Base-by-base conservation (phyloP, 129 eudicot genomes). In the Arctium lappa region DNA sequence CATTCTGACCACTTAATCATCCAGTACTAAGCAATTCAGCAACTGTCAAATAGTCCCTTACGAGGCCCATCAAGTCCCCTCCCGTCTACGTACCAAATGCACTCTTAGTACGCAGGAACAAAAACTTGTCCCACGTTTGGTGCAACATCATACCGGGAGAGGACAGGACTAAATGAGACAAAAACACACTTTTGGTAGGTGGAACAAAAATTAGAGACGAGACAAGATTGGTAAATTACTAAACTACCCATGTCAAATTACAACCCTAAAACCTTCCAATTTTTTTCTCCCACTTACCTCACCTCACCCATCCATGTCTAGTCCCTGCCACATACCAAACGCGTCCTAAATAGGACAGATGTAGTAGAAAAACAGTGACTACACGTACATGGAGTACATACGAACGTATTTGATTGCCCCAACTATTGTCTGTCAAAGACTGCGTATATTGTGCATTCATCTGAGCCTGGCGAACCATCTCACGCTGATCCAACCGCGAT, bases 401-500 rank as follows among this genome's bases (percentile, higher is more conserved):
- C 65, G 92, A 77, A 9, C 94, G 92, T 6, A 92, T 92, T 73
- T 92, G 97, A 85, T 88, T 92, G 75, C 97, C 97, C 87, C 90
- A 90, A 46, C 93, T 90, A 75, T 85, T 92, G 32, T 92, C 97
- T 15, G 94, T 90, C 27, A 92, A 89, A 22, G 94, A 92, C 77
- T 81, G 88, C 4, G 97, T 90, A 60, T 92, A 94, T 77, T 90
- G 94, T 36, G 94, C 86, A 77, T 92, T 90, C 75, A 86, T 87
- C 86, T 88, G 90, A 68, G 97, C 94, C 85, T 88, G 92, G 29
- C 97, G 94, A 68, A 82, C 86, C 87, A 90, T 87, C 87, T 92
- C 97, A 73, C 90, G 94, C 79, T 92, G 94, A 83, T 92, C 94
- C 81, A 92, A 84, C 13, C 97, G 97, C 29, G 97, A 90, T 72